Evolutionary conservation across 352 stramenopile species (phyloP), one percentile per base, ranked within the genome.

Genomic region (Pythium dissimile): DNA sequence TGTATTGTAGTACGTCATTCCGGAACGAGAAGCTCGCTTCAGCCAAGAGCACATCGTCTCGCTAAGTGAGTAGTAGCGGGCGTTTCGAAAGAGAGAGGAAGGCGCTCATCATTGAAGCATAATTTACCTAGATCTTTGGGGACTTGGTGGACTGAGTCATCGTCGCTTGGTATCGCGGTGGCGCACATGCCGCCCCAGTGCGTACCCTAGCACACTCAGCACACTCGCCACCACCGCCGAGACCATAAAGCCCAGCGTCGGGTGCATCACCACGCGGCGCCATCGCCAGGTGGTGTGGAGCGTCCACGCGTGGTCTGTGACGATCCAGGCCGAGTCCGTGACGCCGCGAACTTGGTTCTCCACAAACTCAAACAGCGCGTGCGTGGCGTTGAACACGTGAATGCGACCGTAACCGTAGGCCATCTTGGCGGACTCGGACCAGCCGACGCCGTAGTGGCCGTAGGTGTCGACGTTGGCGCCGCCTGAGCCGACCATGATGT

Each of bases 401-500:
- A 79, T 18, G 9, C 71, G 53, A 11, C 59, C 67, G 52, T 79
- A 73, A 12, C 67, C 71, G 37, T 74, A 74, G 34, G 48, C 64
- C 58, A 28, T 67, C 53, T 54, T 66, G 43, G 20, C 45, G 18
- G 18, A 79, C n/a, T 45, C 31, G 30, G 13, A 55, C 48, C 48
- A 55, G 21, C 34, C 30, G n/a, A 67, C 37, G 18, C 31, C 23
- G 23, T 55, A 55, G 23, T 55, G 24, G 15, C 48, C 48, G 34
- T 46, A 55, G 3, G 48, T 55, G 24, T 55, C 48, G 2, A 55
- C 48, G 23, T 55, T 55, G 11, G 48, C 46, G 16, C 67, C 71
- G 6, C 59, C 71, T 12, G 71, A 75, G 41, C 71, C 71, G 21
- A 79, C 64, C 67, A 76, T 79, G 43, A 79, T 60, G 42, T 79